These are phyloP conservation scores for Nectriaceae sp. DNA, from an alignment of 2,329 filamentous ascomycete genomes.

Conservation along the genomic window DNA sequence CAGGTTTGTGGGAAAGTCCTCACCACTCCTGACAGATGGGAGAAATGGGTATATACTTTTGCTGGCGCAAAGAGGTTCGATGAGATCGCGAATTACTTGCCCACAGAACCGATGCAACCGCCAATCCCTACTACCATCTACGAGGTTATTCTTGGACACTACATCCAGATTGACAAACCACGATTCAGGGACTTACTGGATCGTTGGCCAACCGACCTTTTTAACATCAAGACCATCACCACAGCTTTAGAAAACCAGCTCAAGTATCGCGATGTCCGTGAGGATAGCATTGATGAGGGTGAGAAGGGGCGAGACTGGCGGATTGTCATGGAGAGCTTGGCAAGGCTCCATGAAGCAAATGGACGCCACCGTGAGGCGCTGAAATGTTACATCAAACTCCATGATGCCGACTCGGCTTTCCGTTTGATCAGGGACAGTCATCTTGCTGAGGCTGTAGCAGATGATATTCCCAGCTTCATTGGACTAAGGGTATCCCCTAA, in stretches of 20 bases:
- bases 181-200: slow-evolving; percentile 80
- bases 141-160: slow-evolving; percentile 86
- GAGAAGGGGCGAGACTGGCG: slow-evolving; percentile 80
- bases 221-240: slow-evolving; percentile 75
- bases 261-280: slow-evolving; percentile 70
- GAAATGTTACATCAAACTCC: slow-evolving; percentile 83
- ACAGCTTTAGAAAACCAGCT: slow-evolving; percentile 82
- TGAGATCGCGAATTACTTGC: slow-evolving; percentile 85
- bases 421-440: slow-evolving; percentile 83
- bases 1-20: slow-evolving; percentile 82
- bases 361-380: slow-evolving; percentile 83
- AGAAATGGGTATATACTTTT: slow-evolving; percentile 94
- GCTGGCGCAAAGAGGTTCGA: slow-evolving; percentile 84
- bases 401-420: slow-evolving; percentile 91
- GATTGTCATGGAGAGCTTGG: slow-evolving; percentile 83
- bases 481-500: slow-evolving; percentile 79
- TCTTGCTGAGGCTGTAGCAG: slow-evolving; percentile 83
- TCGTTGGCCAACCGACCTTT: slow-evolving; percentile 81
- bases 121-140: slow-evolving; percentile 82
- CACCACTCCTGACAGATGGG: slow-evolving; percentile 79
- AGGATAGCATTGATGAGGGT: slow-evolving; percentile 75
- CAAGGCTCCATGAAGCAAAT: slow-evolving; percentile 79
- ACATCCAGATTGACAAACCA: slow-evolving; percentile 75
- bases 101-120: slow-evolving; percentile 73
- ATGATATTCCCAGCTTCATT: slow-evolving; percentile 89